Evolutionary conservation across 1,284 basidiomycete genomes (phyloP).

Genomic region (Anthracocystis panici-leucophaei): DNA sequence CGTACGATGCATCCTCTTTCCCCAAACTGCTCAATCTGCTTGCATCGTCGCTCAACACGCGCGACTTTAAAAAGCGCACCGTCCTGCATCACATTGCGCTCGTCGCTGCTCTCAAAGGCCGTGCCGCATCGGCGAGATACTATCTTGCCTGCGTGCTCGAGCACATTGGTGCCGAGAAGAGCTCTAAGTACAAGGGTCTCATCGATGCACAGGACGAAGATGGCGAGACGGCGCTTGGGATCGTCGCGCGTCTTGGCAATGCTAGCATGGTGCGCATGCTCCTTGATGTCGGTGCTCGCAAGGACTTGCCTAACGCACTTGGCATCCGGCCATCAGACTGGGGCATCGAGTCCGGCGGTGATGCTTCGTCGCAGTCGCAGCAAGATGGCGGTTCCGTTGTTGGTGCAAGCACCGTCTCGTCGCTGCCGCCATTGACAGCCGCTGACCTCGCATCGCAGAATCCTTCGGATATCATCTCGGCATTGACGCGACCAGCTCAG

Average conservation of each 20-base stretch:
- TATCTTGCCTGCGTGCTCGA: conserved; percentile 91
- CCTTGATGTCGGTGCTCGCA: conserved; percentile 92
- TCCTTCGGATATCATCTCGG: conserved; percentile 76
- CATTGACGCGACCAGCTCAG: conserved; percentile 69
- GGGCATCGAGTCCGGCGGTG: conserved; percentile 72
- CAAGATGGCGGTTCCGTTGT: conserved; percentile 27
- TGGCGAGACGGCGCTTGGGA: conserved; percentile 95
- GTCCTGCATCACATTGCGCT: conserved; percentile 95
- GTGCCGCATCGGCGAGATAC: conserved; percentile 85
- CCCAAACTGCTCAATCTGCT: conserved; percentile 77
- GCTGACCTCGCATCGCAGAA: conserved; percentile 58
- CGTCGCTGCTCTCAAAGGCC: conserved; percentile 88
- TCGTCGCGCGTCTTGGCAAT: conserved; percentile 93
- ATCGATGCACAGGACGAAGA: conserved; percentile 94
- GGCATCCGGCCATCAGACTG: conserved; percentile 91
- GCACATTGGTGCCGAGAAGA: conserved; percentile 72
- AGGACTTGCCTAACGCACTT: conserved; percentile 89
- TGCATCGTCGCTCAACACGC: conserved; percentile 82
- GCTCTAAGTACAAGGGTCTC: conserved; percentile 73
- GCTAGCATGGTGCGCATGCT: conserved; percentile 86
- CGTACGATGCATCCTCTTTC: conserved; percentile 82
- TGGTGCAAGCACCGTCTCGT: conserved; percentile 32
- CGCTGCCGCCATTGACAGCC: conserved; percentile 38
- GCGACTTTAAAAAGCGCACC: conserved; percentile 88
- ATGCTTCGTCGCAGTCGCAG: conserved; percentile 23